Conservation (phyloP, 106 monocot species). For the Ottelia alismoides region DNA sequence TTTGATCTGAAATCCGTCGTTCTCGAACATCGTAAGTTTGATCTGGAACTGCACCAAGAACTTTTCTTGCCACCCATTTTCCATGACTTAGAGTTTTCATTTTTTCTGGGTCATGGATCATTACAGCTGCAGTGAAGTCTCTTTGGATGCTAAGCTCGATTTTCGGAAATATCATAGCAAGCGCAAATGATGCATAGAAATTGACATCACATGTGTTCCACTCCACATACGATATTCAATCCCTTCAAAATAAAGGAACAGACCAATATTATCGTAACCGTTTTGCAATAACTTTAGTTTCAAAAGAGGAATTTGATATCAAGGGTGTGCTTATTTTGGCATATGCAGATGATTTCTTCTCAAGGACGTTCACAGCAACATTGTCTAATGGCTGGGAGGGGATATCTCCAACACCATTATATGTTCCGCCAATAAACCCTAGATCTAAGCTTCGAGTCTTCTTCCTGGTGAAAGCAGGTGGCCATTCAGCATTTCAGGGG, state of each 20-base stretch:
- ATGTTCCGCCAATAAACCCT: too few relatives aligned
- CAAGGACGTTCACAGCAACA: constrained; percentile 44
- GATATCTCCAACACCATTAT: constrained; percentile 6
- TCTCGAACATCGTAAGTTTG: constrained; percentile 67
- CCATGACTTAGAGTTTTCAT: constrained; percentile 25
- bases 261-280: constrained; percentile 85
- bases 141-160: constrained; percentile 65
- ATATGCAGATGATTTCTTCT: constrained; percentile 56
- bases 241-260: constrained; percentile 92
- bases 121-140: constrained; percentile 63
- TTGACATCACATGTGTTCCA: constrained; percentile 98
- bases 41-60: constrained; percentile 71
- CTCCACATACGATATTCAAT: constrained; percentile 94
- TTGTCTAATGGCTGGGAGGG: constrained; percentile 12
- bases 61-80: constrained; percentile 37
- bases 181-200: constrained; percentile 79
- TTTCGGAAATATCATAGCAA: constrained; percentile 59
- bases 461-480: too few relatives aligned
- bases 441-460: too few relatives aligned
- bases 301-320: constrained; percentile 47
- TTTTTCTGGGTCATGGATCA: constrained; percentile 67
- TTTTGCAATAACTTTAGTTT: constrained; percentile 49
- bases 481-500: too few relatives aligned
- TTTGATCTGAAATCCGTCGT: constrained; percentile 71
- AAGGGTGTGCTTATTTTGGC: constrained; percentile 46